Conservation (phyloP, 352 stramenopile species). For the Lagenidium giganteum region DNA sequence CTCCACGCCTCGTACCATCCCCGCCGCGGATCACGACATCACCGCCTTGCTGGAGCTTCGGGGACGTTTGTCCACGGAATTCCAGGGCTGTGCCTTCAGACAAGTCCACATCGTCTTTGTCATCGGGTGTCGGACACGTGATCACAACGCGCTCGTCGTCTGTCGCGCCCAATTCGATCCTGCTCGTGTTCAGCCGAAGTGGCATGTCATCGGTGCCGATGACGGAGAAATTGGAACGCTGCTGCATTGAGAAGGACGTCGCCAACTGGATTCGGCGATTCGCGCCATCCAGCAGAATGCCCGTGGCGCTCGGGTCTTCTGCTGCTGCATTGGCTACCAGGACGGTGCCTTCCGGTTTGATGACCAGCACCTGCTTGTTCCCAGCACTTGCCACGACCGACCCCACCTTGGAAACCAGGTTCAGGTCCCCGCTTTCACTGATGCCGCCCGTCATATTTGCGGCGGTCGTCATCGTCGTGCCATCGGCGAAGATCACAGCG, state of each 20-base stretch:
- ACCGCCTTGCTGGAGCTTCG: constrained; percentile 34
- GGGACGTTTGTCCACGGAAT: constrained; percentile 49
- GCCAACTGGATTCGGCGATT: constrained; percentile 34
- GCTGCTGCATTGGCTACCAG: constrained; percentile 36
- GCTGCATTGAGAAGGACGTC: constrained; percentile 27
- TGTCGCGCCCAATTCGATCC: constrained; percentile 15
- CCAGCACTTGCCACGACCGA: constrained; percentile 57
- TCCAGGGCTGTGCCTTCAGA: constrained; percentile 35
- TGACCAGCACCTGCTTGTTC: constrained; percentile 46
- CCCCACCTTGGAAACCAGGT: constrained; percentile 66
- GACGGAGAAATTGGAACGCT: constrained; percentile 35
- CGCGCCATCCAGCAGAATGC: constrained; percentile 44
- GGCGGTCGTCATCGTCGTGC: constrained; percentile 74
- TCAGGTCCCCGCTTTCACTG: constrained; percentile 70
- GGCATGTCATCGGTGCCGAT: constrained; percentile 31
- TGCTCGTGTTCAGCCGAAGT: constrained; percentile 44
- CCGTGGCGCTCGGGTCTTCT: constrained; percentile 33
- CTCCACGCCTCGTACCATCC: constrained; percentile 32
- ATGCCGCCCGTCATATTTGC: constrained; percentile 71
- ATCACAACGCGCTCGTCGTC: constrained; percentile 8
- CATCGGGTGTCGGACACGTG: constrained; percentile 6
- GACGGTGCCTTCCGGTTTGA: constrained; percentile 50
- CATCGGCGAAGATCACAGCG: constrained; percentile 67
- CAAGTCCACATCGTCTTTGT: not conserved
- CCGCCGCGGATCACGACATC: constrained; percentile 51